Percentiles rank a stretch among this genome's conserved stretches.
phyloP scores from a whole-genome alignment of 2,329 filamentous ascomycete species.

The Coniochaeta prunicola region DNA sequence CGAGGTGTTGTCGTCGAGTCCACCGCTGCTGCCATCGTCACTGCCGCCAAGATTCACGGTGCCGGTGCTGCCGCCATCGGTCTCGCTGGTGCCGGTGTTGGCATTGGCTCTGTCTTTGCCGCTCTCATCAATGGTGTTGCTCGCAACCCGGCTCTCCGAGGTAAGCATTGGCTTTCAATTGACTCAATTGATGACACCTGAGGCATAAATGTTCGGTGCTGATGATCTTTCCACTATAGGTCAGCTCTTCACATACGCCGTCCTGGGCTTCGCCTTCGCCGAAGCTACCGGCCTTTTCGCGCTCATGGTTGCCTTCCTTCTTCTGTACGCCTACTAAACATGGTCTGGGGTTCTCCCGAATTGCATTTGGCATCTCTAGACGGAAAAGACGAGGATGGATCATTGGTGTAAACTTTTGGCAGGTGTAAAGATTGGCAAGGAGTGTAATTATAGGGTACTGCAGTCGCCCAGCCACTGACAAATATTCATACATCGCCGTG shows the following conservation, averaged over 20 bases:
- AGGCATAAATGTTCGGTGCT: not conserved
- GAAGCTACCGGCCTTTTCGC: slow-evolving; percentile 87
- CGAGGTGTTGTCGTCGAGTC: slow-evolving; percentile 38
- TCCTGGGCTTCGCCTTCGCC: slow-evolving; percentile 92
- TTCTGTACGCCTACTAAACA: slow-evolving; percentile 1
- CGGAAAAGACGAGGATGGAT: not conserved
- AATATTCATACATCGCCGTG: not conserved
- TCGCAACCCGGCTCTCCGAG: slow-evolving; percentile 90
- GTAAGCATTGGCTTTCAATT: slow-evolving; percentile 24
- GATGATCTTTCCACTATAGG: slow-evolving; percentile 20
- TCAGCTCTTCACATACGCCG: slow-evolving; percentile 94
- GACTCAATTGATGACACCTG: not conserved
- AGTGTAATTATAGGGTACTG: not conserved
- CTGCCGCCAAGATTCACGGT: slow-evolving; percentile 86
- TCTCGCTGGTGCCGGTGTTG: slow-evolving; percentile 88
- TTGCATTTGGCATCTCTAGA: not conserved
- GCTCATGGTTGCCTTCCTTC: slow-evolving; percentile 74
- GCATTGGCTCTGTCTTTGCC: slow-evolving; percentile 92
- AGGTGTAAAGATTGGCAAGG: not conserved
- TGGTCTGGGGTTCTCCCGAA: not conserved
- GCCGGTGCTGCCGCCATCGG: slow-evolving; percentile 86
- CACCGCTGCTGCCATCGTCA: slow-evolving; percentile 78
- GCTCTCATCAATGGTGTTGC: slow-evolving; percentile 82
- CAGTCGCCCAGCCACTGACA: slow-evolving; percentile 1
- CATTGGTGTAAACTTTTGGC: not conserved